phyloP scores from a whole-genome alignment of 1,139 yeast species.

The Yamadazyma sp. region DNA sequence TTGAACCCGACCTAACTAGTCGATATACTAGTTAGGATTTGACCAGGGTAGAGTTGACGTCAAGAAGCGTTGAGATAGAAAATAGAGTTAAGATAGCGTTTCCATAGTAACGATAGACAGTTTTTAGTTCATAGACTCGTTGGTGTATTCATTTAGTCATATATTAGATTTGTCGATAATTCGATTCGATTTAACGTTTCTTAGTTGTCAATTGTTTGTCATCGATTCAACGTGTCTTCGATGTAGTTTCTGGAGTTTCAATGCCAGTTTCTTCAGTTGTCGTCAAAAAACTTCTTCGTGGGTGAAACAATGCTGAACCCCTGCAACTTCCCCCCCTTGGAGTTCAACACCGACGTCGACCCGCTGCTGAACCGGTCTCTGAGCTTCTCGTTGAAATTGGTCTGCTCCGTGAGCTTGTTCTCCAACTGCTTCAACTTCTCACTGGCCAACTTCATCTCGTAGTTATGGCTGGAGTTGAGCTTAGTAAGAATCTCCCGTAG shows the following conservation, averaged over 20 bases:
- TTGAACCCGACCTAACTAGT: too few relatives aligned
- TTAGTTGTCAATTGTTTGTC: too few relatives aligned
- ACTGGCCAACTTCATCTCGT: conserved; percentile 37
- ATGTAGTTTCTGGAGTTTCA: too few relatives aligned
- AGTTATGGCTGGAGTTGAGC: conserved; percentile 34
- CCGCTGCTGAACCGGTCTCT: conserved; percentile 21
- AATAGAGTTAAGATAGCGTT: too few relatives aligned
- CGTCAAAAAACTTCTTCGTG: conserved; percentile 32
- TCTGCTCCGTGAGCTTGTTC: conserved; percentile 34
- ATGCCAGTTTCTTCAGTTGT: conserved; percentile 3
- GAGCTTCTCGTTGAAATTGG: conserved; percentile 34
- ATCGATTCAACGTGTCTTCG: too few relatives aligned
- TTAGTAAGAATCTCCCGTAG: conserved; percentile 53
- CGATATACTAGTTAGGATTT: too few relatives aligned
- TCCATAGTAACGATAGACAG: too few relatives aligned
- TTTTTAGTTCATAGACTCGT: too few relatives aligned
- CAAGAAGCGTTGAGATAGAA: too few relatives aligned
- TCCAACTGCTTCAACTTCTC: conserved; percentile 48
- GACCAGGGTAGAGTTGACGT: too few relatives aligned
- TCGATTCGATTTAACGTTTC: too few relatives aligned
- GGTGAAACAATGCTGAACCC: conserved; percentile 46
- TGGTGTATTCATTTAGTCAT: conserved; percentile 2
- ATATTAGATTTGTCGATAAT: too few relatives aligned
- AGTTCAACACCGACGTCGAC: conserved; percentile 9
- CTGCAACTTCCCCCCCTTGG: conserved; percentile 40